These are phyloP conservation scores for Pelargonium nanum DNA, from an alignment of 345 rosid species.

Conservation along the genomic window DNA sequence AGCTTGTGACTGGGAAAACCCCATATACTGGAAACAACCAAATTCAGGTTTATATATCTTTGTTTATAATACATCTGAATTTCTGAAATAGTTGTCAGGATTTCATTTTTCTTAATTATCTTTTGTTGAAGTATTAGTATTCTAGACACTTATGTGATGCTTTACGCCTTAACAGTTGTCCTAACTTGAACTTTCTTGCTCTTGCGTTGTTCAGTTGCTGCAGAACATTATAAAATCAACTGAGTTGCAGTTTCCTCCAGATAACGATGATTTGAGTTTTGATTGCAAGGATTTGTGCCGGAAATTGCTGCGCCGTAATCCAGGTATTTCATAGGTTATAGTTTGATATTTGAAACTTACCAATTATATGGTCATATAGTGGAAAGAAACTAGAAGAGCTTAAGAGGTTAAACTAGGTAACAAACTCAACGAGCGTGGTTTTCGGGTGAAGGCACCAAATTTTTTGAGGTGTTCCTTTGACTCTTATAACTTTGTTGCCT, in stretches of 20 bases:
- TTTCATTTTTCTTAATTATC: constrained; percentile 3
- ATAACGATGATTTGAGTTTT: constrained; percentile 42
- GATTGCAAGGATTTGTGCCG: constrained; percentile 82
- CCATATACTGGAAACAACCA: constrained; percentile 91
- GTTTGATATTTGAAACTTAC: constrained; percentile 6
- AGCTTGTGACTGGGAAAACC: constrained; percentile 86
- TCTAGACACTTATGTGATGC: background rate
- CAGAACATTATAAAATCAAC: constrained; percentile 79
- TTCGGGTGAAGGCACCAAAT: background rate
- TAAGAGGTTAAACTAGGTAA: background rate
- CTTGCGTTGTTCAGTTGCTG: constrained; percentile 56
- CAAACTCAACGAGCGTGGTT: constrained; percentile 1
- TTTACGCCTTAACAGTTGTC: too few species aligned
- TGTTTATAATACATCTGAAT: constrained; percentile 5
- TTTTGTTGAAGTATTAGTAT: constrained; percentile 4
- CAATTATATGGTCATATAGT: background rate
- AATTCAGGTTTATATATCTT: constrained; percentile 51
- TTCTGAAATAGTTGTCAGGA: background rate
- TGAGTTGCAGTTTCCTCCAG: constrained; percentile 65
- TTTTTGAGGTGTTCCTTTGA: background rate
- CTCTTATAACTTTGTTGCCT: background rate
- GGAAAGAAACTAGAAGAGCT: constrained; percentile 1
- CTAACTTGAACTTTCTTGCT: constrained; percentile 10
- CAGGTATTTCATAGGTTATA: constrained; percentile 45
- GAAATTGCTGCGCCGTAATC: constrained; percentile 77